These are phyloP conservation scores for Penicillium digitatum DNA, from an alignment of 2,329 filamentous ascomycete genomes.

Conservation along the genomic window DNA sequence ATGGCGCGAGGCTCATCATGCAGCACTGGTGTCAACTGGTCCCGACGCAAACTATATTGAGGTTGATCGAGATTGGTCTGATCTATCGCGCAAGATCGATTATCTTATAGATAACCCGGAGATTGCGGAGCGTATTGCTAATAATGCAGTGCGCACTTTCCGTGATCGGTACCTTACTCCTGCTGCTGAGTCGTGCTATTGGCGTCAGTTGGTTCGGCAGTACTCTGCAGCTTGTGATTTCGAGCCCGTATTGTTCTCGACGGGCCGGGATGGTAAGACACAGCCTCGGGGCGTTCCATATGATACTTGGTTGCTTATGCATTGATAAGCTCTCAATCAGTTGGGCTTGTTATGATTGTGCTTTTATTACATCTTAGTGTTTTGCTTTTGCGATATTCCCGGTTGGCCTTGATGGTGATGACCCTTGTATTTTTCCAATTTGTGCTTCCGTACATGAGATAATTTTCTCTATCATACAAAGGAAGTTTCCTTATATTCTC, in stretches of 20 bases:
- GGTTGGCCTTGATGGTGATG: background rate
- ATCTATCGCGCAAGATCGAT: slow-evolving; percentile 47
- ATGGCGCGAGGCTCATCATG: slow-evolving; percentile 50
- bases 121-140: slow-evolving; percentile 49
- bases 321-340: slow-evolving; percentile 1
- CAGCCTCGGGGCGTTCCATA: slow-evolving; percentile 36
- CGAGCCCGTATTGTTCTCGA: slow-evolving; percentile 36
- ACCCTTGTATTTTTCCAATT: background rate
- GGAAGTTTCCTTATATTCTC: background rate
- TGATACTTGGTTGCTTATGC: slow-evolving; percentile 40
- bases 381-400: background rate
- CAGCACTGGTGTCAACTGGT: slow-evolving; percentile 44
- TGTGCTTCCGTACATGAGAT: background rate
- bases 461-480: background rate
- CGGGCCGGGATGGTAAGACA: slow-evolving; percentile 27
- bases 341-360: background rate
- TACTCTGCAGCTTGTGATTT: slow-evolving; percentile 42
- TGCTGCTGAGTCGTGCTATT: slow-evolving; percentile 55
- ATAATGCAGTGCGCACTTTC: slow-evolving; percentile 48
- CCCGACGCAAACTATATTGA: slow-evolving; percentile 50
- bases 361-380: background rate
- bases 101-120: slow-evolving; percentile 44
- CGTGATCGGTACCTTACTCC: slow-evolving; percentile 53
- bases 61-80: slow-evolving; percentile 53
- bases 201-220: slow-evolving; percentile 46